A percentile compares a stretch with the other conserved stretches of the same genome.
Evolutionary conservation across 176 grass and related monocot genomes (phyloP).

Genomic region (Chrysopogon serrulatus): DNA sequence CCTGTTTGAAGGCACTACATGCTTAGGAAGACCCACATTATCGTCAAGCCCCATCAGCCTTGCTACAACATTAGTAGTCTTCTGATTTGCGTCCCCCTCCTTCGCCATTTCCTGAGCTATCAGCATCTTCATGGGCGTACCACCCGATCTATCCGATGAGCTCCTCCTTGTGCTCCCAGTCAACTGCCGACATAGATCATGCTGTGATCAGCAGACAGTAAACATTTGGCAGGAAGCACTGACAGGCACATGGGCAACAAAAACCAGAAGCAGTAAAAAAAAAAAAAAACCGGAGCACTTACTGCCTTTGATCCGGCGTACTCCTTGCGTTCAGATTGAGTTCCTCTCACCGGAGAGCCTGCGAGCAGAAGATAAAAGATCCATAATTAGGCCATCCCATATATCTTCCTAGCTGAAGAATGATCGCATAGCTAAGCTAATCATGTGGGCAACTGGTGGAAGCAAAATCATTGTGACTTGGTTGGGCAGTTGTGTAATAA

Average conservation of each 20-base stretch:
- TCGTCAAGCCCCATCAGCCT: conserved; percentile 95
- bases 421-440: conserved; percentile 1
- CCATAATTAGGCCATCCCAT: conserved; percentile 19
- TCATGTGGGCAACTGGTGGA: conserved; percentile 31
- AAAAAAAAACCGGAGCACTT: not conserved
- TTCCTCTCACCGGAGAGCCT: conserved; percentile 61
- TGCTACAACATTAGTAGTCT: conserved; percentile 68
- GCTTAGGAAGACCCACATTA: conserved; percentile 29
- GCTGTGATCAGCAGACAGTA: conserved; percentile 1
- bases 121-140: conserved; percentile 81
- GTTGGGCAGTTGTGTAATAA: conserved; percentile 17
- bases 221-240: not conserved
- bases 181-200: conserved; percentile 28
- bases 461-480: conserved; percentile 19
- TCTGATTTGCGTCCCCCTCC: conserved; percentile 62
- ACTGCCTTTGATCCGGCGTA: conserved; percentile 31
- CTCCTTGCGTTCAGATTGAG: conserved; percentile 45
- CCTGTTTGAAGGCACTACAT: conserved; percentile 31
- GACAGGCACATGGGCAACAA: not conserved
- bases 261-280: not conserved
- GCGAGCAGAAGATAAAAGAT: conserved; percentile 33
- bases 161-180: conserved; percentile 19
- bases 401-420: conserved; percentile 27
- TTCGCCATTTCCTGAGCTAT: conserved; percentile 87
- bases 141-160: conserved; percentile 46